Conservation (phyloP, 2,329 filamentous ascomycete species). For the Penicillium olsonii region DNA sequence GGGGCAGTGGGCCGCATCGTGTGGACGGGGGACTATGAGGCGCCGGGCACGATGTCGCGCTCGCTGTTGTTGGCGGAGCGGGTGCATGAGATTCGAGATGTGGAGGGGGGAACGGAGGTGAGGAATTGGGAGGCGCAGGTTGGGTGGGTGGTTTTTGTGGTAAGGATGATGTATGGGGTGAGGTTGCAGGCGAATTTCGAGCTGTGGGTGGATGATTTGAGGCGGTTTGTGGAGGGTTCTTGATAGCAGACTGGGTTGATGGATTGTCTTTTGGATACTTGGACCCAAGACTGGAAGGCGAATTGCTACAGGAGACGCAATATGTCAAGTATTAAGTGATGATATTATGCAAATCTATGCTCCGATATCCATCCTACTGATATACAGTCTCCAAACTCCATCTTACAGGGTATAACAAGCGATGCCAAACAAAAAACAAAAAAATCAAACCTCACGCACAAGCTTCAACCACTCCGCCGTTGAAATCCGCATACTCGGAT, state of each 20-base stretch:
- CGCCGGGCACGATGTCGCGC: slow-evolving; percentile 31
- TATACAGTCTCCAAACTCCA: slow-evolving; percentile 13
- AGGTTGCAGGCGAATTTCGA: slow-evolving; percentile 41
- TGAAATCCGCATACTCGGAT: slow-evolving; percentile 34
- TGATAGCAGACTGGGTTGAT: too few species aligned
- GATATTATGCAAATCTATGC: background rate
- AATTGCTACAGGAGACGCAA: too few species aligned
- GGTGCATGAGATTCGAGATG: slow-evolving; percentile 50
- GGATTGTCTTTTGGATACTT: too few species aligned
- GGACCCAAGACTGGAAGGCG: too few species aligned
- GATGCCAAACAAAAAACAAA: background rate
- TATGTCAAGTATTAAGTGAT: background rate
- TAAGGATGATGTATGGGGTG: slow-evolving; percentile 45
- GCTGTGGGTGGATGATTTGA: slow-evolving; percentile 45
- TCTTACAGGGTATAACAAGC: slow-evolving; percentile 22
- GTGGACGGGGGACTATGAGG: slow-evolving; percentile 30
- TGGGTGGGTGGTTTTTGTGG: slow-evolving; percentile 43
- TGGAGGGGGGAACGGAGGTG: slow-evolving; percentile 35
- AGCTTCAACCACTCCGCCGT: slow-evolving; percentile 36
- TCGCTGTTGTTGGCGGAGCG: slow-evolving; percentile 47
- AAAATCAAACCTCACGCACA: slow-evolving; percentile 9
- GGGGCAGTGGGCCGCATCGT: slow-evolving; percentile 27
- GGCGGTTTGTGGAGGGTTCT: slow-evolving; percentile 40
- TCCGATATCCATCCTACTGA: slow-evolving; percentile 1
- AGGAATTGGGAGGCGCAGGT: slow-evolving; percentile 50